Conservation (phyloP, 1,139 yeast species). For the Candida tropicalis region DNA sequence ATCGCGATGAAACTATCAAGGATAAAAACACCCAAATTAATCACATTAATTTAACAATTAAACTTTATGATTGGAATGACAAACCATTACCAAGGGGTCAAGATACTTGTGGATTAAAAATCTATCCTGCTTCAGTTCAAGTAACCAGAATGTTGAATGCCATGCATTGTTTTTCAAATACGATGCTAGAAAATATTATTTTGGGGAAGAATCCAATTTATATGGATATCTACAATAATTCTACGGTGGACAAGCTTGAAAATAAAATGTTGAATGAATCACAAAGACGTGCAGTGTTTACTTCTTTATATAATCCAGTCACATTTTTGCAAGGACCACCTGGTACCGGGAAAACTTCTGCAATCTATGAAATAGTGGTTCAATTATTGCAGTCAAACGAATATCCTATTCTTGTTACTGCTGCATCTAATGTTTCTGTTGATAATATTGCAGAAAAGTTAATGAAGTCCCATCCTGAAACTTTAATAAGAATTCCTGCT, state of each 20-base stretch:
- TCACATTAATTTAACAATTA: slow-evolving; percentile 48
- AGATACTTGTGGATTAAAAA: slow-evolving; percentile 41
- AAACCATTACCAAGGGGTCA: slow-evolving; percentile 48
- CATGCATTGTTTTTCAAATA: slow-evolving; percentile 61
- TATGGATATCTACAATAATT: too few relatives aligned
- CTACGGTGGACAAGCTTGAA: slow-evolving; percentile 22
- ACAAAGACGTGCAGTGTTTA: slow-evolving; percentile 66
- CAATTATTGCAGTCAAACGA: slow-evolving; percentile 58
- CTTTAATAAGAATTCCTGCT: slow-evolving; percentile 61
- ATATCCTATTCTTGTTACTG: slow-evolving; percentile 68
- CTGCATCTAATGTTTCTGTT: slow-evolving; percentile 74
- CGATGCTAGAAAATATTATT: slow-evolving; percentile 57
- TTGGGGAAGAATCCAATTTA: slow-evolving; percentile 41
- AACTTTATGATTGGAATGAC: slow-evolving; percentile 57
- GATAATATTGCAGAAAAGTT: slow-evolving; percentile 75
- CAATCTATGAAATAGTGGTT: slow-evolving; percentile 62
- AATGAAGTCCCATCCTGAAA: slow-evolving; percentile 47
- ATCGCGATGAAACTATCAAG: too few relatives aligned
- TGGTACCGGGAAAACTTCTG: slow-evolving; percentile 80
- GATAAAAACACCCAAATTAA: too few relatives aligned
- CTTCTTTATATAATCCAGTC: slow-evolving; percentile 64
- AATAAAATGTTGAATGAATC: slow-evolving; percentile 60
- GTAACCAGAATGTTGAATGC: slow-evolving; percentile 64
- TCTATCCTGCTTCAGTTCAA: slow-evolving; percentile 66
- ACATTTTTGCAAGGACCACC: slow-evolving; percentile 86